Percentiles rank a stretch among this genome's conserved stretches.
These are phyloP conservation scores for Clavaria fumosa DNA, from an alignment of 768 basidiomycete species.

Conservation along the genomic window DNA sequence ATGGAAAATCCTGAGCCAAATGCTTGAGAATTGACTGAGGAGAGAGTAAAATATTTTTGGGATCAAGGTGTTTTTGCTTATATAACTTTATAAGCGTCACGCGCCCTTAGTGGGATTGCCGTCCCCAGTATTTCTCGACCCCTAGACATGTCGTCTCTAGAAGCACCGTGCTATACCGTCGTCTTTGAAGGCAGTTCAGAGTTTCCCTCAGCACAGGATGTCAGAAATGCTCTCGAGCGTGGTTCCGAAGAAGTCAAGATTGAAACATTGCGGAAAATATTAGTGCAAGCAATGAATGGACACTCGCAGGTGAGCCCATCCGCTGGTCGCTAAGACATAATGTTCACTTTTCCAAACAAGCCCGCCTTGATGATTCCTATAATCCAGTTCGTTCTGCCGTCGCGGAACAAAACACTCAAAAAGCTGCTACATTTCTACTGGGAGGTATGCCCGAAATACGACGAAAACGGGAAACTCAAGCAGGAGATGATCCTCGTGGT, in stretches of 20 bases:
- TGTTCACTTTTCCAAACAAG: slow-evolving; percentile 28
- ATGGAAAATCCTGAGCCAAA: too few species aligned
- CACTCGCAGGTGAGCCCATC: slow-evolving; percentile 59
- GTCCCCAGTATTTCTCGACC: too few species aligned
- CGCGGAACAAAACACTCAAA: slow-evolving; percentile 90
- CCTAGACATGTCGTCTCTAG: slow-evolving; percentile 34
- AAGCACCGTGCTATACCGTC: slow-evolving; percentile 63
- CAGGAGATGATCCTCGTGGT: slow-evolving; percentile 99
- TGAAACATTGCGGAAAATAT: slow-evolving; percentile 89
- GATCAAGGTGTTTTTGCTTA: too few species aligned
- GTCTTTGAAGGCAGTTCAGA: slow-evolving; percentile 61
- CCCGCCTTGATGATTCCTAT: slow-evolving; percentile 93
- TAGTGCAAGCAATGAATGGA: slow-evolving; percentile 88
- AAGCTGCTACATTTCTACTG: slow-evolving; percentile 92
- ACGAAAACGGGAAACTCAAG: slow-evolving; percentile 93
- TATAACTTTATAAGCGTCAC: too few species aligned
- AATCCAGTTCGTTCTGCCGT: slow-evolving; percentile 96
- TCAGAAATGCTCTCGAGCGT: slow-evolving; percentile 77
- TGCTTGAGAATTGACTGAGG: too few species aligned
- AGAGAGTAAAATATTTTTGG: too few species aligned
- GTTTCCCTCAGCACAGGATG: slow-evolving; percentile 66
- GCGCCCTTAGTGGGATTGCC: too few species aligned
- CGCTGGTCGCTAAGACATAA: neutral
- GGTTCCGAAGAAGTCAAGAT: slow-evolving; percentile 94
- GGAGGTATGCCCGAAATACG: slow-evolving; percentile 97